Percentiles rank a stretch among this genome's conserved stretches.
Conservation (phyloP, 257 asterid genomes). For the Nicotiana knightiana region DNA sequence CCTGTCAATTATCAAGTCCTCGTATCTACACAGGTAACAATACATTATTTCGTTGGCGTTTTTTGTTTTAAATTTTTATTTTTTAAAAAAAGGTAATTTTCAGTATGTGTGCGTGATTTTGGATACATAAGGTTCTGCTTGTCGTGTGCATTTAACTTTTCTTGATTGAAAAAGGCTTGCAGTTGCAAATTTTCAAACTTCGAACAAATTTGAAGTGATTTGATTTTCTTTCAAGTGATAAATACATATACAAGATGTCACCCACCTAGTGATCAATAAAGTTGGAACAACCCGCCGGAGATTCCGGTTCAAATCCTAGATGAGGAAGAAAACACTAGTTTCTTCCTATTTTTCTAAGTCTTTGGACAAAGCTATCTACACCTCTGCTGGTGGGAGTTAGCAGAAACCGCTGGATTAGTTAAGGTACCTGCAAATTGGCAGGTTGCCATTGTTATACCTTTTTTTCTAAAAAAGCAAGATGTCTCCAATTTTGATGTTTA, state of each 20-base stretch:
- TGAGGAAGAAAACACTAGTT: not conserved
- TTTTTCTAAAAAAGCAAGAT: not conserved
- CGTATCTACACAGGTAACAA: conserved; percentile 74
- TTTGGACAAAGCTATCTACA: too few species aligned
- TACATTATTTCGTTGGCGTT: not conserved
- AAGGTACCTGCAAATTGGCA: not conserved
- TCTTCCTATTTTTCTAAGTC: not conserved
- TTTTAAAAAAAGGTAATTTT: not conserved
- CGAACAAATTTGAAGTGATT: not conserved
- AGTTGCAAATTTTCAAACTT: not conserved
- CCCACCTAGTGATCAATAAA: too few species aligned
- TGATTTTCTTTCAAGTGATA: too few species aligned
- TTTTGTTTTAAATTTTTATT: not conserved
- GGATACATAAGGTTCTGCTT: not conserved
- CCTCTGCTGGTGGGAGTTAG: too few species aligned
- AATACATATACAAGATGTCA: too few species aligned
- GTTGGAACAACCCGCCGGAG: not conserved
- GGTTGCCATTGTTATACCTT: not conserved
- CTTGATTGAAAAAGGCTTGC: not conserved
- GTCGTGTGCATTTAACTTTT: not conserved
- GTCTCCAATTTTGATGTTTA: not conserved
- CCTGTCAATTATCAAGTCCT: conserved; percentile 87
- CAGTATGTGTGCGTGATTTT: not conserved
- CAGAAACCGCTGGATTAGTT: too few species aligned
- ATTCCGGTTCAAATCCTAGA: not conserved